Base-by-base conservation (phyloP, 2,329 filamentous ascomycete genomes). In the Ophiosphaerella herpotricha region DNA sequence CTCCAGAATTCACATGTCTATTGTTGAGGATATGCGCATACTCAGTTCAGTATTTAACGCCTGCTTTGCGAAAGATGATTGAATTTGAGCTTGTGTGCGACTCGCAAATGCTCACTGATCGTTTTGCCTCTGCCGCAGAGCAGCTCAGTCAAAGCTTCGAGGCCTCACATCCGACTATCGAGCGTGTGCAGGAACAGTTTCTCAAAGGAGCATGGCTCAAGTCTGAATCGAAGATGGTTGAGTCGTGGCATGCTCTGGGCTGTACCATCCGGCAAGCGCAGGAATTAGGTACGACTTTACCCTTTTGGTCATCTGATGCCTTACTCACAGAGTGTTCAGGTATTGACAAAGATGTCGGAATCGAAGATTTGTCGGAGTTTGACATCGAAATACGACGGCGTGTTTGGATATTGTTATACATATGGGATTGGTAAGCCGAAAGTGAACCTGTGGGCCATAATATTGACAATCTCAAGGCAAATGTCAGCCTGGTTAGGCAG, bases 141-240 rank as follows among this genome's bases (percentile, higher is more conserved):
- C 71, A 74, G 48, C 60, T 81, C 8, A 77, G 75, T 48, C 60
- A 64, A 31, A 75, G 68, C 18, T 77, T 80, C 34, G 44, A 70
- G 3, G 74, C 77, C 1, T 77, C 77, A 0, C 73, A 73, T 43
- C 77, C 76, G 1, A 74, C 77, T 3, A 59, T 80, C 6, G 62
- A 70, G 32, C 75, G 80, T 13, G 75, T 81, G 1, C 78, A 81
- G 57, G 79, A 81, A 55, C 66, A 78, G n/a, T 80, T 81, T 46
- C 54, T 80, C 3, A 77, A 73, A 18, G 73, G 75, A 2, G 68
- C 71, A 18, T 81, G 78, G 78, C 75, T 74, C 37, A 80, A 80
- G 51, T 74, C 74, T 3, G 77, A 78, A 47, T 75, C 74, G 12
- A 70, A 72, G 16, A 80, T 79, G 57, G 73, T 77, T 1, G 77